Base-by-base conservation (phyloP, 108 stramenopile genomes). In the Pseudonitzschia pungens region DNA sequence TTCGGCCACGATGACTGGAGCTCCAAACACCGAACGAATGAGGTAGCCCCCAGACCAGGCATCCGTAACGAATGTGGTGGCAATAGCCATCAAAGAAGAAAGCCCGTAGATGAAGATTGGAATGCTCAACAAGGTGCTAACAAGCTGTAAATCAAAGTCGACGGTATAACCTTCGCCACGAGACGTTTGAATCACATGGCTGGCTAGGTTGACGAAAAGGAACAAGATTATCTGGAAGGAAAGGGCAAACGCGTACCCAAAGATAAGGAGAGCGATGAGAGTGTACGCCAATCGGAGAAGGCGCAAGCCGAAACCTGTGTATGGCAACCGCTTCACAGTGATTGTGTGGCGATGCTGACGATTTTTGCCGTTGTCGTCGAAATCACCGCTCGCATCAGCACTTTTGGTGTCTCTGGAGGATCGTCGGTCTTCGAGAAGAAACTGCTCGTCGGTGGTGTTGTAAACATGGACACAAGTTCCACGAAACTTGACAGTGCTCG, bases 161-260 rank as follows among this genome's bases (percentile, higher is more conserved):
- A 11, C 18, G 16, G 15, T 32, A 7, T 54, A 3, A 57, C 14
- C 6, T 31, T 48, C 28, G 16, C 41, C 66, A n/a, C 28, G 1
- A 20, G 52, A 32, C 11, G 77, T 74, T 15, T 65, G 12, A 29
- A 70, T 68, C 12, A 68, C 58, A 22, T 84, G 69, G 45, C 75
- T 71, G 27, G 87, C 83, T 32, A 88, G 45, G 27, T 84, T 82
- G 24, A 90, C 71, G 29, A 85, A 65, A 27, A 88, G 69, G 45
- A 88, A 86, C 14, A 88, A 52, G 20, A 90, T 65, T 7, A 90
- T 67, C 75, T 90, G 84, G 54, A 86, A 73, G 65, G 84, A 83
- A 60, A 90, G 85, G 31, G 85, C 86, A 42, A 90, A 85, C 15
- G 84, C 58, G 52, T 88, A 85, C 11, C 87, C 89, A 18, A 81